Percentiles rank a stretch among this genome's conserved stretches.
phyloP scores from a whole-genome alignment of 1,284 basidiomycete species.

The Athelia psychrophila region DNA sequence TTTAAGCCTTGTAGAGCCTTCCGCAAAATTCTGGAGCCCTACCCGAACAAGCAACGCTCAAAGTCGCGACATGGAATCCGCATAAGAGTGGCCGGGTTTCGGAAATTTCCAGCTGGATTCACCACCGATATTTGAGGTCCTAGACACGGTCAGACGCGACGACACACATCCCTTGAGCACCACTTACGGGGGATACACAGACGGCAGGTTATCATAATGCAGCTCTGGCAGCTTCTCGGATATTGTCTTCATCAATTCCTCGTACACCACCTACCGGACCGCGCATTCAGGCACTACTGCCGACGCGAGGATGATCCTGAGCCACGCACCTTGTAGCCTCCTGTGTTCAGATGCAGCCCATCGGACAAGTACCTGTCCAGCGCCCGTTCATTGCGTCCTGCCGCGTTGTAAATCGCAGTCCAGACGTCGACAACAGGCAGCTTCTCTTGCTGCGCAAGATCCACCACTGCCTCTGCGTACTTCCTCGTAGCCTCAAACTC shows the following conservation, averaged over 20 bases:
- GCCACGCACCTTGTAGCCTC: slow-evolving; percentile 60
- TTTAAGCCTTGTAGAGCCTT: too few relatives aligned
- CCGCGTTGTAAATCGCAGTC: slow-evolving; percentile 62
- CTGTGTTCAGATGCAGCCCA: slow-evolving; percentile 74
- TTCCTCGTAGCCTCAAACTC: slow-evolving; percentile 54
- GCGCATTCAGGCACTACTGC: slow-evolving; percentile 1
- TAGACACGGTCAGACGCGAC: too few relatives aligned
- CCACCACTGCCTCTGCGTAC: slow-evolving; percentile 71
- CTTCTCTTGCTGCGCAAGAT: slow-evolving; percentile 50
- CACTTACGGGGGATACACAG: slow-evolving; percentile 51
- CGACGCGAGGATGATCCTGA: too few relatives aligned
- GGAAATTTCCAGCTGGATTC: too few relatives aligned
- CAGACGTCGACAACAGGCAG: slow-evolving; percentile 73
- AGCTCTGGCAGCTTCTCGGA: slow-evolving; percentile 61
- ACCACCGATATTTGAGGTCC: too few relatives aligned
- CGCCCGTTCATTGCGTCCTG: slow-evolving; percentile 52
- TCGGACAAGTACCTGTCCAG: slow-evolving; percentile 57
- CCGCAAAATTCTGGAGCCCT: too few relatives aligned
- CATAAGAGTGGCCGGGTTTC: too few relatives aligned
- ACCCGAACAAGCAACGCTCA: too few relatives aligned
- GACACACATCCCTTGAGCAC: too few relatives aligned
- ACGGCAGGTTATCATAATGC: slow-evolving; percentile 55
- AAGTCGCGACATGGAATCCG: too few relatives aligned
- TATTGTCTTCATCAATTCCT: slow-evolving; percentile 60
- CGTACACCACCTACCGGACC: slow-evolving; percentile 56